Evolutionary conservation across 83 land plant species (phyloP).

Genomic region (Larix sibirica): DNA sequence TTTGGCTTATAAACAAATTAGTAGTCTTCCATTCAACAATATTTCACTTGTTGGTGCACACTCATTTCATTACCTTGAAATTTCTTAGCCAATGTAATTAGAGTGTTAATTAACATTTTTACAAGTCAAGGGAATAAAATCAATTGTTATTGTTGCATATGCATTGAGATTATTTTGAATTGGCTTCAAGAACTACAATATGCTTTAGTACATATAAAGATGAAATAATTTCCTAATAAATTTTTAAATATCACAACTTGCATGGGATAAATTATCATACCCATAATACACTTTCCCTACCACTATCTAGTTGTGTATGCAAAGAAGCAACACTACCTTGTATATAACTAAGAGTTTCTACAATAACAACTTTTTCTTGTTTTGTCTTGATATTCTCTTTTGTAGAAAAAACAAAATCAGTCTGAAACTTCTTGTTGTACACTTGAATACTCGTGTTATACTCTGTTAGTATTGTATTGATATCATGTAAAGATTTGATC

Average conservation of each 20-base stretch:
- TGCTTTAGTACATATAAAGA: no score
- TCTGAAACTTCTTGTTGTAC: slow-evolving; percentile 56
- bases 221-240: no score
- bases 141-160: neutral
- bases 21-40: no score
- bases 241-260: neutral
- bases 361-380: slow-evolving; percentile 52
- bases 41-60: no score
- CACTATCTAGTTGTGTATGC: slow-evolving; percentile 40
- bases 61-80: no score
- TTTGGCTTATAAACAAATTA: no score
- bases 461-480: slow-evolving; percentile 51
- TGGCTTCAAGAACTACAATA: neutral
- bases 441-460: slow-evolving; percentile 55
- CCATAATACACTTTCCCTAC: slow-evolving; percentile 24
- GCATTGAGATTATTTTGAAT: neutral
- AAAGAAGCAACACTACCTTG: slow-evolving; percentile 38
- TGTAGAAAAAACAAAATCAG: slow-evolving; percentile 38
- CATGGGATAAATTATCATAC: neutral
- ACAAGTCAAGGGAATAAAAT: neutral
- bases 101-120: neutral
- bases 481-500: slow-evolving; percentile 48
- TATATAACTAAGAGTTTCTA: slow-evolving; percentile 50
- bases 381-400: slow-evolving; percentile 45
- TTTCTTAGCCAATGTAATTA: neutral